Conservation (phyloP, 2,329 filamentous ascomycete genomes). For the Elsinoe necatrix region DNA sequence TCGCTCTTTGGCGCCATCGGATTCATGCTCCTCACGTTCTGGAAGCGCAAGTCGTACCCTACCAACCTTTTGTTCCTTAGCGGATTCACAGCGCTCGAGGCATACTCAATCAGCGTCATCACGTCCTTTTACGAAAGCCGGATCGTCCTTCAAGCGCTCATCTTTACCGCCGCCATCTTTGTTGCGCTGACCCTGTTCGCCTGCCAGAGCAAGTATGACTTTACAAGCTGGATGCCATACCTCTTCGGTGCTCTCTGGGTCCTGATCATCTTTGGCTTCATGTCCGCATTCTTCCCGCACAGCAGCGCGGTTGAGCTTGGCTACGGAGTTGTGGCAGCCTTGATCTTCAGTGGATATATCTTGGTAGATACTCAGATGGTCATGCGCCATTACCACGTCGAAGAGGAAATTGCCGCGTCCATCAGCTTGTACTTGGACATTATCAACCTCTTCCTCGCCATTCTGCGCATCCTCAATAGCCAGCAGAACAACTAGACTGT, state of each 20-base stretch:
- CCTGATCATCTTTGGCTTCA: slow-evolving; percentile 84
- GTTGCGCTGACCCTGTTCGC: slow-evolving; percentile 67
- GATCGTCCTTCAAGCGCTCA: slow-evolving; percentile 81
- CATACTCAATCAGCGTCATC: slow-evolving; percentile 86
- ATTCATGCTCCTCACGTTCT: slow-evolving; percentile 82
- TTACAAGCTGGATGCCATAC: slow-evolving; percentile 94
- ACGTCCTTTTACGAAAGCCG: slow-evolving; percentile 79
- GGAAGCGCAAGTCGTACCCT: slow-evolving; percentile 85
- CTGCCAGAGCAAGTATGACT: slow-evolving; percentile 97
- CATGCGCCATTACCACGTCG: slow-evolving; percentile 91
- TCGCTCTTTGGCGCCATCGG: slow-evolving; percentile 77
- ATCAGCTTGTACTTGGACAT: slow-evolving; percentile 95
- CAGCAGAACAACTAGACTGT: slow-evolving; percentile 73
- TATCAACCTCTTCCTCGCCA: slow-evolving; percentile 94
- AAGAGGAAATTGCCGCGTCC: slow-evolving; percentile 86
- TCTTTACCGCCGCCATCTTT: slow-evolving; percentile 68
- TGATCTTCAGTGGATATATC: slow-evolving; percentile 92
- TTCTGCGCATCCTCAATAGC: slow-evolving; percentile 91
- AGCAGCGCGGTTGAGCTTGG: slow-evolving; percentile 74
- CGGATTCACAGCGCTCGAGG: slow-evolving; percentile 84
- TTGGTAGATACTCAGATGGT: slow-evolving; percentile 94
- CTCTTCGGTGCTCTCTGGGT: slow-evolving; percentile 87
- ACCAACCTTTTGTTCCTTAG: slow-evolving; percentile 88
- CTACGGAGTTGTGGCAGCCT: slow-evolving; percentile 70
- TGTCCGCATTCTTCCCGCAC: slow-evolving; percentile 80